A percentile compares a stretch with the other conserved stretches of the same genome.
Evolutionary conservation across 2,329 filamentous ascomycete species (phyloP).

Genomic region (Pleurostoma richardsiae): DNA sequence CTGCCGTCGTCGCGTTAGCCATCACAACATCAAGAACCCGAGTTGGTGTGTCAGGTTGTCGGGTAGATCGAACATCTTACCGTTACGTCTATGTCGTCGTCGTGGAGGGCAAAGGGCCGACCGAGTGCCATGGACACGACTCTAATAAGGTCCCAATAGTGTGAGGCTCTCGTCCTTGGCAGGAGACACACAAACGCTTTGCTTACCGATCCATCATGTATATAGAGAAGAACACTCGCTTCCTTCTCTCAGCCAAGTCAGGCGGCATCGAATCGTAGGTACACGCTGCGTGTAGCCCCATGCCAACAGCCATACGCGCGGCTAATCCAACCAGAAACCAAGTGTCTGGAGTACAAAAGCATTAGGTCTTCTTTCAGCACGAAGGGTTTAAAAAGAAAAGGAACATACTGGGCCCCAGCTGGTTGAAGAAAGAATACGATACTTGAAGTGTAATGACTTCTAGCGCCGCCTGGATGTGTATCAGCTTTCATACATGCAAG

Average conservation of each 20-base stretch:
- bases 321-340: conserved; percentile 40
- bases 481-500: background rate
- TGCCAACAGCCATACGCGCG: conserved; percentile 34
- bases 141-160: conserved; percentile 12
- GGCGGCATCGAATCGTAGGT: conserved; percentile 25
- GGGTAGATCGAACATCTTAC: conserved; percentile 12
- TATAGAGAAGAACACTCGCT: conserved; percentile 38
- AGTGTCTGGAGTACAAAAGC: conserved; percentile 23
- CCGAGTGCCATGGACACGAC: conserved; percentile 38
- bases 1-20: background rate
- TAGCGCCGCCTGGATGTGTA: conserved; percentile 26
- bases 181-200: background rate
- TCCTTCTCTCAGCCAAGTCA: conserved; percentile 28
- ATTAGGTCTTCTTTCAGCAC: no score
- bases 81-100: conserved; percentile 36
- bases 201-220: conserved; percentile 43
- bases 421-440: conserved; percentile 43
- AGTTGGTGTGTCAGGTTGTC: no score
- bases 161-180: background rate
- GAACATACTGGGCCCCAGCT: conserved; percentile 35
- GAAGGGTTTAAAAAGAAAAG: background rate
- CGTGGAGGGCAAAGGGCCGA: conserved; percentile 37
- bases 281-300: conserved; percentile 31
- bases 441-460: conserved; percentile 40
- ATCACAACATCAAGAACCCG: background rate